phyloP scores from a whole-genome alignment of 345 rosid species.

The Melaleuca alternifolia region DNA sequence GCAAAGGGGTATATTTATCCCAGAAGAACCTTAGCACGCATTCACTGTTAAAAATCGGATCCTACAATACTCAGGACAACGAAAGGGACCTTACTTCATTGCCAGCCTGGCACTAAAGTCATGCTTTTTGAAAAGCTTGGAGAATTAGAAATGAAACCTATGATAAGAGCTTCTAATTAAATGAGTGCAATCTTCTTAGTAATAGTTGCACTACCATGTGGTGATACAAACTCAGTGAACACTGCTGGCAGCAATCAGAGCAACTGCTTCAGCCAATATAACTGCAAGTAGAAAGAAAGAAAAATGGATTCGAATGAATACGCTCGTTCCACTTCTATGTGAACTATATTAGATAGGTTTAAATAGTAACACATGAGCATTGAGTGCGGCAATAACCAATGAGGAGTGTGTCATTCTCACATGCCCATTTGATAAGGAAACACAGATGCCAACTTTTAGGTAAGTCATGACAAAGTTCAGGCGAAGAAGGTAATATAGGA shows the following conservation, averaged over 20 bases:
- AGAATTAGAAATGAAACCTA: neutral
- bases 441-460: neutral
- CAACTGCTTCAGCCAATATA: constrained; percentile 50
- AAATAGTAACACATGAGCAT: neutral
- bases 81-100: neutral
- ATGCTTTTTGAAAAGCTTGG: neutral
- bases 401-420: neutral
- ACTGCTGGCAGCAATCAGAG: constrained; percentile 66
- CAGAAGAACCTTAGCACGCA: neutral
- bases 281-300: constrained; percentile 27
- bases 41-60: neutral
- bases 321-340: neutral
- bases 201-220: constrained; percentile 43
- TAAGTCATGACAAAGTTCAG: neutral
- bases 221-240: constrained; percentile 79
- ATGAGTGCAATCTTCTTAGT: neutral
- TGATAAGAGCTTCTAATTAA: neutral
- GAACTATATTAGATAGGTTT: neutral
- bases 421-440: neutral
- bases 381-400: neutral
- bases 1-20: neutral
- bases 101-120: neutral
- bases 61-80: neutral
- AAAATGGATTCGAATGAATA: neutral
- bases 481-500: neutral